Percentiles rank a stretch among this genome's conserved stretches.
These are phyloP conservation scores for Fusarium mundagurra DNA, from an alignment of 2,329 filamentous ascomycete species.

Conservation along the genomic window DNA sequence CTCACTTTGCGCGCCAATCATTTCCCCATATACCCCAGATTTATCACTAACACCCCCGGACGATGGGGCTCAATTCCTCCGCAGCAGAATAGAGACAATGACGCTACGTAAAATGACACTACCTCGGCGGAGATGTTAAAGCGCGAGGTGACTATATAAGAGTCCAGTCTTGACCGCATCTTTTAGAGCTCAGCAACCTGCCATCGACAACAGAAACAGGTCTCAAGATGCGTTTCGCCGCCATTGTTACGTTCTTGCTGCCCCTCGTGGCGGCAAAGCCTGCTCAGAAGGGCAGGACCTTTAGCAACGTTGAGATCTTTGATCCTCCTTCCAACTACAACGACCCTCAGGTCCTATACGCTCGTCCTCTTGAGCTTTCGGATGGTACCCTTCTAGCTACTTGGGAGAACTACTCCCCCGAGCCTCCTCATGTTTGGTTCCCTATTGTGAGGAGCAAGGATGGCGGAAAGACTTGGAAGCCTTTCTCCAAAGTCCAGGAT, in stretches of 20 bases:
- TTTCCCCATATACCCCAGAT: slow-evolving; percentile 23
- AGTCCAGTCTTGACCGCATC: neutral
- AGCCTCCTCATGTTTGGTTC: slow-evolving; percentile 65
- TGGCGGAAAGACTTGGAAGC: slow-evolving; percentile 68
- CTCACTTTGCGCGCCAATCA: slow-evolving; percentile 31
- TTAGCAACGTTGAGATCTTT: slow-evolving; percentile 51
- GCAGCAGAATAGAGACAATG: slow-evolving; percentile 2
- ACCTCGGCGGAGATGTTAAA: neutral
- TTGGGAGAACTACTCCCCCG: slow-evolving; percentile 66
- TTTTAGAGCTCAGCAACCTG: slow-evolving; percentile 1
- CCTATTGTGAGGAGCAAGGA: slow-evolving; percentile 65
- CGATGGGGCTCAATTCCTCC: slow-evolving; percentile 22
- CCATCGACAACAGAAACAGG: neutral
- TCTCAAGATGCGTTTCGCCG: slow-evolving; percentile 28
- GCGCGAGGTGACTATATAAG: slow-evolving; percentile 15
- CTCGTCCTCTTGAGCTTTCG: slow-evolving; percentile 55
- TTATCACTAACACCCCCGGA: slow-evolving; percentile 12
- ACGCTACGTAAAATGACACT: slow-evolving; percentile 1
- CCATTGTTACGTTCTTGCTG: slow-evolving; percentile 21
- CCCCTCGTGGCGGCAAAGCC: slow-evolving; percentile 27
- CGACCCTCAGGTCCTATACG: slow-evolving; percentile 55
- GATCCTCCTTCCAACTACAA: slow-evolving; percentile 55
- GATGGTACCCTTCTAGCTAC: slow-evolving; percentile 61
- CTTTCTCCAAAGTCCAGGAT: slow-evolving; percentile 68
- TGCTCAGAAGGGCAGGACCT: slow-evolving; percentile 21